Conservation (phyloP, 768 basidiomycete genomes). For the Lentinula sp. region DNA sequence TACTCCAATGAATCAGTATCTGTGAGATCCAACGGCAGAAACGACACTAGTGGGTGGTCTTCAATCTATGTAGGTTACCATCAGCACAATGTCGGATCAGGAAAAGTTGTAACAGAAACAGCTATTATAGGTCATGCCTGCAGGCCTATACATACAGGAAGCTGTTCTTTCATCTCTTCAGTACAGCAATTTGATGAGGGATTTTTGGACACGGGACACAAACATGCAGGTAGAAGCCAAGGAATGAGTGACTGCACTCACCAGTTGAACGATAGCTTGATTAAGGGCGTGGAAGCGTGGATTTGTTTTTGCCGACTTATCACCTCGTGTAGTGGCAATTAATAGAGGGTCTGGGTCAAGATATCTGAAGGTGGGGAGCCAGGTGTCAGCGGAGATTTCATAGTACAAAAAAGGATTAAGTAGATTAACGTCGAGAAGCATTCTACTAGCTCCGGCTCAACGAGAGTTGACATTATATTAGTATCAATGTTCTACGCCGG, state of each 20-base stretch:
- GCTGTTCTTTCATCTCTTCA: not conserved
- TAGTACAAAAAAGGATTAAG: not conserved
- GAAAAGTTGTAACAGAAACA: no score
- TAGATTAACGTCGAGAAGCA: not conserved
- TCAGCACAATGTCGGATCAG: not conserved
- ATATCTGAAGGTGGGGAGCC: slow-evolving; percentile 45
- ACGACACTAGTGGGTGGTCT: slow-evolving; percentile 96
- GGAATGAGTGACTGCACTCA: slow-evolving; percentile 30
- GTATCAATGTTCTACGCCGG: not conserved
- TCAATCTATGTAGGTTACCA: slow-evolving; percentile 62
- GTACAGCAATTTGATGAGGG: not conserved
- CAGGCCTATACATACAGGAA: not conserved
- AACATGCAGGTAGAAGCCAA: not conserved
- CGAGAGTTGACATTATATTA: not conserved
- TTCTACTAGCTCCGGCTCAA: no score
- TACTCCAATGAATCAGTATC: slow-evolving; percentile 85
- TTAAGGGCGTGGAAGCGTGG: slow-evolving; percentile 92
- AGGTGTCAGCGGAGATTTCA: not conserved
- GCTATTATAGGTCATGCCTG: not conserved
- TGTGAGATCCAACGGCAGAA: slow-evolving; percentile 90
- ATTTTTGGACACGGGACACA: not conserved
- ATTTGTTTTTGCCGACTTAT: slow-evolving; percentile 49
- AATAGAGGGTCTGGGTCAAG: slow-evolving; percentile 93
- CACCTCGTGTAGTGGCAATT: slow-evolving; percentile 59
- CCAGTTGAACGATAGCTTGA: slow-evolving; percentile 91